Evolutionary conservation across 73 alveolate genomes (phyloP).

Genomic region (Tetrahymena elliotti): DNA sequence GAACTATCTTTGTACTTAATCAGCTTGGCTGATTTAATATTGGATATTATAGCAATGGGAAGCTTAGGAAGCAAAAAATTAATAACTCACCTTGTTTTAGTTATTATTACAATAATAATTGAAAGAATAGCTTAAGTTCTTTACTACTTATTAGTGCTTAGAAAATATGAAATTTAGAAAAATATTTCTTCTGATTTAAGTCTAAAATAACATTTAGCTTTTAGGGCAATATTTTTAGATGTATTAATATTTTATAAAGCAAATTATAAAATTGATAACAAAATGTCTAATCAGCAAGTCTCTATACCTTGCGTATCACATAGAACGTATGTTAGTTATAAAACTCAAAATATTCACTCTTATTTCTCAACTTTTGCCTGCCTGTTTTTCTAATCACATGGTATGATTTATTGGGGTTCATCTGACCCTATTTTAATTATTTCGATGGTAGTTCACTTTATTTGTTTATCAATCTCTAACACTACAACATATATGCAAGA

Average conservation of each 20-base stretch:
- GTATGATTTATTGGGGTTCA: not conserved
- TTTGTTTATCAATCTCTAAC: not conserved
- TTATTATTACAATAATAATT: not conserved
- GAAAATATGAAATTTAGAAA: not conserved
- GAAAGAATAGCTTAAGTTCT: not conserved
- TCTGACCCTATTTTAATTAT: not conserved
- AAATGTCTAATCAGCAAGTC: not conserved
- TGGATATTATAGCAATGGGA: not conserved
- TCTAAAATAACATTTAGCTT: not conserved
- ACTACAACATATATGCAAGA: not conserved
- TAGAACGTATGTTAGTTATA: not conserved
- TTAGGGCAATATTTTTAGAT: not conserved
- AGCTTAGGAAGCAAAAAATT: not conserved
- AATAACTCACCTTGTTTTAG: not conserved
- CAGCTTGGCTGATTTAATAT: not conserved
- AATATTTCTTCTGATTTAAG: not conserved
- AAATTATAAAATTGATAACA: not conserved
- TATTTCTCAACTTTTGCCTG: not conserved
- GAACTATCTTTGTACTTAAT: not conserved
- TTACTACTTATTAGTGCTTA: not conserved
- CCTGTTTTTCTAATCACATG: not conserved
- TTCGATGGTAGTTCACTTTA: not conserved
- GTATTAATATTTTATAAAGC: not conserved
- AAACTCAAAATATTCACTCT: not conserved
- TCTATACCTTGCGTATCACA: not conserved